Base-by-base conservation (phyloP, 257 asterid genomes). In the Jaltomata sinuosa region DNA sequence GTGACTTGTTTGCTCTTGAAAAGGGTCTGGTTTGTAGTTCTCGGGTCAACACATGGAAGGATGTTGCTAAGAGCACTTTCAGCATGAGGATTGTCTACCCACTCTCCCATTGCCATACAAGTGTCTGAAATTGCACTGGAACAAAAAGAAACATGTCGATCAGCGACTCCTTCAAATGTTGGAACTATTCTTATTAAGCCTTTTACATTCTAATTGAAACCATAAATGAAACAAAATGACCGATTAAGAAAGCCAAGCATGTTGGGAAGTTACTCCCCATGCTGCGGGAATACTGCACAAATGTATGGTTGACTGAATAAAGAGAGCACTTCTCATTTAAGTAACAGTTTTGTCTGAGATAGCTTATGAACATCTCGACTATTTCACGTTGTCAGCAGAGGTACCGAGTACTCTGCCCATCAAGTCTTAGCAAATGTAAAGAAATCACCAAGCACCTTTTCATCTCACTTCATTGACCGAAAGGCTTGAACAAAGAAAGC, bases 41-140 rank as follows among this genome's bases (percentile, higher is more conserved):
- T 87, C 65, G 87, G 94, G 90, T 95, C 99, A 10, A 97, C 99
- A 59, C 99, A 97, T n/a, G 99, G 99, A 84, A 97, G 95, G 87
- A 97, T 97, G 88, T 90, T 92, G 92, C 97, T 95, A 19, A 97
- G 94, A 19, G 98, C 99, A 31, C 97, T 97, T 89, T 94, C 99
- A 8, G 99, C 97, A 9, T 91, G 98, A 54, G 99, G 99, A 85
- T 97, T 95, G 82, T 94, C 99, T 52, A 92, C 97, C 99, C 99
- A 97, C 84, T 97, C 99, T 76, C 94, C 96, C 99, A 97, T 97
- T 52, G 99, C 97, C 93, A 95, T 62, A 87, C 99, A 94, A 14
- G 98, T 94, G 82, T 97, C 99, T 0, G 95, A 67, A 55, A 94
- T 94, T 59, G 94, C 92, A 78, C 99, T 95, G 88, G 50, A 4